Evolutionary conservation across 345 rosid genomes (phyloP).

Genomic region (Jatropha curcas): DNA sequence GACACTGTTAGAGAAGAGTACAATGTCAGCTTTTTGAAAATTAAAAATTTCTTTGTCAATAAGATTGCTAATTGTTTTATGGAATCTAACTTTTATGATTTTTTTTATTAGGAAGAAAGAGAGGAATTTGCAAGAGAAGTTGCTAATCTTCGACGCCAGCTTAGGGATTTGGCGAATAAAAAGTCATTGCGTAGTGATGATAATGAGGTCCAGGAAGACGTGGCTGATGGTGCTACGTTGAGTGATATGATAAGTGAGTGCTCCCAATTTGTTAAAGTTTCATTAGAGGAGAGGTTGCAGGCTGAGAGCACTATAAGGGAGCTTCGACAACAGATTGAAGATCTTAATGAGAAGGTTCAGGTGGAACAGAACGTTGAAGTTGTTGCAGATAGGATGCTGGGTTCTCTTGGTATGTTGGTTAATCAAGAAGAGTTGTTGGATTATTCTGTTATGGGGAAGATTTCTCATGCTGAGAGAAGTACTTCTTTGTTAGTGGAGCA

Average conservation of each 20-base stretch:
- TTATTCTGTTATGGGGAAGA: constrained; percentile 47
- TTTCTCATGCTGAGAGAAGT: constrained; percentile 59
- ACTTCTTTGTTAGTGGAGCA: constrained; percentile 54
- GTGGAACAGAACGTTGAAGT: constrained; percentile 42
- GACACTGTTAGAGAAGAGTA: background rate
- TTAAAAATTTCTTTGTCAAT: no score
- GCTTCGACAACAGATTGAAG: constrained; percentile 60
- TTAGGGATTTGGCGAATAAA: constrained; percentile 38
- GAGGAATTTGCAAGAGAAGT: constrained; percentile 48
- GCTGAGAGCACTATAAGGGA: constrained; percentile 43
- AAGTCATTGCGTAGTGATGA: constrained; percentile 21
- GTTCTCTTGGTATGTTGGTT: constrained; percentile 54
- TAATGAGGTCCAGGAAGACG: constrained; percentile 17
- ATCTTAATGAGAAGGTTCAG: constrained; percentile 50
- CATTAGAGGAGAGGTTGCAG: constrained; percentile 42
- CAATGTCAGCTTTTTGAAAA: constrained; percentile 2
- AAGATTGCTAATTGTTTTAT: background rate
- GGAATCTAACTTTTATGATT: background rate
- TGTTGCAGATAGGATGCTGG: constrained; percentile 61
- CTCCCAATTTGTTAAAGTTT: constrained; percentile 44
- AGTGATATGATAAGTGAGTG: constrained; percentile 44
- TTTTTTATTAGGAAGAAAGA: constrained; percentile 47
- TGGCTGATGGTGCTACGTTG: constrained; percentile 17
- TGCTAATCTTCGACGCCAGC: constrained; percentile 40
- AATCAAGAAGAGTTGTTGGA: constrained; percentile 59